phyloP scores from a whole-genome alignment of 768 basidiomycete genomes.

The Paxillus rubicundulus region DNA sequence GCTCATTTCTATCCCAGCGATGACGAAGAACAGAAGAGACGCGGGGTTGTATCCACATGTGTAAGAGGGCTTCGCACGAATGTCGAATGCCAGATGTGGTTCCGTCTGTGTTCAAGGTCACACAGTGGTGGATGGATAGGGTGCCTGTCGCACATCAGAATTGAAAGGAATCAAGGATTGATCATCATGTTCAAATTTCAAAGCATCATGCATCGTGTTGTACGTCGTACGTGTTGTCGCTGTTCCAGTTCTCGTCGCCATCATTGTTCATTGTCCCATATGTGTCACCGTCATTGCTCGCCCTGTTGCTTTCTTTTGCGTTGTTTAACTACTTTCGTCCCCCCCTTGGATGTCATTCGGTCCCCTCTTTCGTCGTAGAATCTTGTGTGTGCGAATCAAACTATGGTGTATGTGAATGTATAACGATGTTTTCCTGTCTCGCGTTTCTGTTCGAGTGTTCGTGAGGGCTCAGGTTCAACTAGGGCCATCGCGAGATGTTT shows the following conservation, averaged over 20 bases:
- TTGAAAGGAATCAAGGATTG: conserved; percentile 1
- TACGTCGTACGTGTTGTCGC: not conserved
- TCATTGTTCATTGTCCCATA: not conserved
- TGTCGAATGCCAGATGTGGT: not conserved
- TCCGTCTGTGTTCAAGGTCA: no score
- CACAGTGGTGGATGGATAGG: not conserved
- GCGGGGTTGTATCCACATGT: conserved; percentile 54
- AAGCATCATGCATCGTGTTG: conserved; percentile 21
- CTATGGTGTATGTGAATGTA: no score
- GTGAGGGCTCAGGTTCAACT: no score
- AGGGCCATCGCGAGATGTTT: no score
- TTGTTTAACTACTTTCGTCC: no score
- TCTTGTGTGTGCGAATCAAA: no score
- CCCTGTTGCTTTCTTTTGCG: not conserved
- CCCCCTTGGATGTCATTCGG: no score
- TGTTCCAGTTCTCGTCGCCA: not conserved
- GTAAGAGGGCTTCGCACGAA: conserved; percentile 25
- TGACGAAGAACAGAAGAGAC: conserved; percentile 83
- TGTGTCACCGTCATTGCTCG: no score
- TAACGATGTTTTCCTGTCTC: no score
- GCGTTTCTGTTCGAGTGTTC: no score
- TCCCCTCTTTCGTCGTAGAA: no score
- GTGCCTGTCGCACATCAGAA: conserved; percentile 7
- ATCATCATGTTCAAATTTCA: not conserved
- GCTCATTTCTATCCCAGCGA: conserved; percentile 48